These are phyloP conservation scores for Sporothrix variecibatus DNA, from an alignment of 2,329 filamentous ascomycete species.

Conservation along the genomic window DNA sequence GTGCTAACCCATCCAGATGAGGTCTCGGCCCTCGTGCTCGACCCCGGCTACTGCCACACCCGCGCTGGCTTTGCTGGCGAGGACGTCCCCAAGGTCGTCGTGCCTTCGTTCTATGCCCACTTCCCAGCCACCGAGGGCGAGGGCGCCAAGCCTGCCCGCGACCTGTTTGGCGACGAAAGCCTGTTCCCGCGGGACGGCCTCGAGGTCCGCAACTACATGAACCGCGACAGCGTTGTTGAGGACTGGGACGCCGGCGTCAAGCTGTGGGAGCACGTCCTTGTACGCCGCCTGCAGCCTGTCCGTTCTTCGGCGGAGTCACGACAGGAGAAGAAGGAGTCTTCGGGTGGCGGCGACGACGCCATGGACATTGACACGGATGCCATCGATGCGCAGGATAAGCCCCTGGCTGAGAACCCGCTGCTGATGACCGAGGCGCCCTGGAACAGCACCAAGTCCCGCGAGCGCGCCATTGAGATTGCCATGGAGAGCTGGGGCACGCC, in stretches of 20 bases:
- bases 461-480: conserved; percentile 92
- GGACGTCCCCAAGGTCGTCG: conserved; percentile 91
- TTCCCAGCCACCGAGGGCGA: conserved; percentile 34
- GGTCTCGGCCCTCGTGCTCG: conserved; percentile 93
- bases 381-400: conserved; percentile 65
- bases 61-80: conserved; percentile 97
- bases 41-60: conserved; percentile 86
- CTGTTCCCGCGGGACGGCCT: conserved; percentile 75
- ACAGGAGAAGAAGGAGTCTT: conserved; percentile 67
- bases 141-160: conserved; percentile 47
- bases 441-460: conserved; percentile 83
- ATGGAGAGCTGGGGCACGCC: conserved; percentile 97
- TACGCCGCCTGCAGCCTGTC: conserved; percentile 80
- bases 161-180: conserved; percentile 87
- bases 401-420: conserved; percentile 84
- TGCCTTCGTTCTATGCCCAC: conserved; percentile 85
- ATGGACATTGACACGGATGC: conserved; percentile 68
- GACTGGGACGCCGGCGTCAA: conserved; percentile 92
- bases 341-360: conserved; percentile 63
- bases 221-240: conserved; percentile 83
- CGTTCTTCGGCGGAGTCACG: conserved; percentile 40
- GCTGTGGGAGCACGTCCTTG: conserved; percentile 91
- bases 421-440: conserved; percentile 93
- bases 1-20: conserved; percentile 66
- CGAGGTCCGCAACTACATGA: conserved; percentile 91